These are phyloP conservation scores for Leptodontidium sp. DNA, from an alignment of 2,329 filamentous ascomycete genomes.

Conservation along the genomic window DNA sequence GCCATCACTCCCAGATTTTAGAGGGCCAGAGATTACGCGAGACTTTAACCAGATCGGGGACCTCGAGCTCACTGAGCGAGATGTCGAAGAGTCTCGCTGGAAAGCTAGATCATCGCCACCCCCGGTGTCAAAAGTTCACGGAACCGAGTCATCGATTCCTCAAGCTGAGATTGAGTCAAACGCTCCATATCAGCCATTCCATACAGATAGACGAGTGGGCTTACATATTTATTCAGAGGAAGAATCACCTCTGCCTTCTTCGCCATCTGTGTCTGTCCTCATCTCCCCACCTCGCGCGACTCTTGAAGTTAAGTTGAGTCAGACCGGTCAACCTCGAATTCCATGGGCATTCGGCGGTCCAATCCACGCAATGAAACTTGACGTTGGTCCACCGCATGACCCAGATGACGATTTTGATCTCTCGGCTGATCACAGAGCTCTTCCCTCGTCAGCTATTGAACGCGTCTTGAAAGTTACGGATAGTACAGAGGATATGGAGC, in stretches of 20 bases:
- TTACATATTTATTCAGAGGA: slow-evolving; percentile 68
- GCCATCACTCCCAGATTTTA: slow-evolving; percentile 66
- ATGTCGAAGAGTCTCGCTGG: slow-evolving; percentile 46
- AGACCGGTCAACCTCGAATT: slow-evolving; percentile 25
- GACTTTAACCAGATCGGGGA: slow-evolving; percentile 58
- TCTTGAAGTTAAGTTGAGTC: slow-evolving; percentile 22
- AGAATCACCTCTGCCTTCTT: slow-evolving; percentile 30
- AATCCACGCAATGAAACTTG: slow-evolving; percentile 59
- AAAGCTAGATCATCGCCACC: slow-evolving; percentile 49
- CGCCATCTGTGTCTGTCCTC: slow-evolving; percentile 40
- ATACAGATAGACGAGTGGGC: slow-evolving; percentile 86
- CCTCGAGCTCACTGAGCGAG: slow-evolving; percentile 43
- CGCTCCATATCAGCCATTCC: slow-evolving; percentile 94
- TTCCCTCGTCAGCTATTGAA: slow-evolving; percentile 71
- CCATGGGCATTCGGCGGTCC: slow-evolving; percentile 69
- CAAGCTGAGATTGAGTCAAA: slow-evolving; percentile 94
- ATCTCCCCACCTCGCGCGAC: slow-evolving; percentile 39
- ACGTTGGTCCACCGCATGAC: slow-evolving; percentile 57
- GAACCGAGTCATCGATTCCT: slow-evolving; percentile 68
- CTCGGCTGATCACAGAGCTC: slow-evolving; percentile 60
- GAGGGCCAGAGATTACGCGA: slow-evolving; percentile 62
- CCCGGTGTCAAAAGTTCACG: slow-evolving; percentile 51
- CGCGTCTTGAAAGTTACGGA: slow-evolving; percentile 63
- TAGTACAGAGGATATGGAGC: slow-evolving; percentile 64
- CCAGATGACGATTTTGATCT: slow-evolving; percentile 61